Conservation (phyloP, 345 rosid genomes). For the Isatis tinctoria region DNA sequence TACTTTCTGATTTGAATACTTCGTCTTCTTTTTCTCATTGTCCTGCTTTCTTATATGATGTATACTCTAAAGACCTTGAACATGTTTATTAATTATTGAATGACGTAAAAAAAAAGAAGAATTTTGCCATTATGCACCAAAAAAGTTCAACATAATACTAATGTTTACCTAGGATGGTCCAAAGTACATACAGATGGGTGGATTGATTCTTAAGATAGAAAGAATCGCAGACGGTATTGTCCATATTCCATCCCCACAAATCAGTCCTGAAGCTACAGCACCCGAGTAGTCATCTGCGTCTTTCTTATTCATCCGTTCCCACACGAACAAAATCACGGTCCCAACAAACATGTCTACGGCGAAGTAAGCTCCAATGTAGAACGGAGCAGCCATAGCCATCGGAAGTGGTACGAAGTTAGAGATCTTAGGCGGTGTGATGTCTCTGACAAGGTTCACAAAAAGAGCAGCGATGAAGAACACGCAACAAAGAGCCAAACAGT, state of each 20-base stretch:
- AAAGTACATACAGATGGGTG: conserved; percentile 49
- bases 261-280: conserved; percentile 42
- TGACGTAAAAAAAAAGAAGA: too few species aligned
- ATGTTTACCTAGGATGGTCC: neutral
- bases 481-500: conserved; percentile 28
- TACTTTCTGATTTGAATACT: too few species aligned
- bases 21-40: too few species aligned
- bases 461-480: conserved; percentile 39
- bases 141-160: neutral
- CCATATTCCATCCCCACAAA: conserved; percentile 44
- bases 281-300: conserved; percentile 27
- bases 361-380: conserved; percentile 40
- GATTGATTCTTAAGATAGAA: conserved; percentile 34
- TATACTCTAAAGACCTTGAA: too few species aligned
- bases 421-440: neutral
- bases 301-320: conserved; percentile 32
- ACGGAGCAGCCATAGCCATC: conserved; percentile 47
- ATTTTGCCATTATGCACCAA: neutral
- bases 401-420: conserved; percentile 36
- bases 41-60: too few species aligned
- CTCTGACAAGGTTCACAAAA: conserved; percentile 26
- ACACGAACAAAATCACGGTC: conserved; percentile 29
- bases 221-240: conserved; percentile 32
- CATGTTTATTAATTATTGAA: too few species aligned
- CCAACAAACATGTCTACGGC: conserved; percentile 49